These are phyloP conservation scores for Alloteropsis semialata DNA, from an alignment of 176 grass and related monocot species.

Conservation along the genomic window DNA sequence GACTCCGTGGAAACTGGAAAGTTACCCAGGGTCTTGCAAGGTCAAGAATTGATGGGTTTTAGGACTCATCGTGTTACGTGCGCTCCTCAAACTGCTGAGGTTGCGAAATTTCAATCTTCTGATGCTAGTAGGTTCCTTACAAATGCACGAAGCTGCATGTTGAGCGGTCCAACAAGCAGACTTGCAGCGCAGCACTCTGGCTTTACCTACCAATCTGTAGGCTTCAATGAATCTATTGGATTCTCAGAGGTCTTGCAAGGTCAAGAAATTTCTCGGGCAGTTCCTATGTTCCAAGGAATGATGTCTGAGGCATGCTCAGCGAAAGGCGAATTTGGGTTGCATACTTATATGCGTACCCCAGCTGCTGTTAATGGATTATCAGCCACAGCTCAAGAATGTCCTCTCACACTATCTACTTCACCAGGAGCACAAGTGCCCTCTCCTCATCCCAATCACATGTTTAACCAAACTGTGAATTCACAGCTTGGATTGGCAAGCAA, in stretches of 20 bases:
- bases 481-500: conserved; percentile 26
- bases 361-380: conserved; percentile 34
- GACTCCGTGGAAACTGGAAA: conserved; percentile 80
- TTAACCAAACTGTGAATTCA: conserved; percentile 35
- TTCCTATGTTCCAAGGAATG: conserved; percentile 48
- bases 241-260: conserved; percentile 99
- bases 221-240: conserved; percentile 83
- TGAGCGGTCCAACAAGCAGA: conserved; percentile 37
- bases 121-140: conserved; percentile 27
- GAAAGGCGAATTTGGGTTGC: conserved; percentile 24
- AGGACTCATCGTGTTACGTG: conserved; percentile 44
- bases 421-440: conserved; percentile 44
- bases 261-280: conserved; percentile 85
- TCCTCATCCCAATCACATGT: conserved; percentile 42
- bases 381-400: conserved; percentile 43
- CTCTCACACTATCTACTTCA: conserved; percentile 41
- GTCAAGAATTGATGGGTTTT: conserved; percentile 98
- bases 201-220: conserved; percentile 64
- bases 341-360: conserved; percentile 31
- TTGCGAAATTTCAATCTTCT: conserved; percentile 39
- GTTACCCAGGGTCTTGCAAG: conserved; percentile 99
- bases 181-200: conserved; percentile 32
- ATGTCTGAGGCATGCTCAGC: conserved; percentile 32
- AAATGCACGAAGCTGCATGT: conserved; percentile 37
- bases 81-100: conserved; percentile 47